Base-by-base conservation (phyloP, 1,139 yeast genomes). In the Yamadazyma kanchanaburiensis region DNA sequence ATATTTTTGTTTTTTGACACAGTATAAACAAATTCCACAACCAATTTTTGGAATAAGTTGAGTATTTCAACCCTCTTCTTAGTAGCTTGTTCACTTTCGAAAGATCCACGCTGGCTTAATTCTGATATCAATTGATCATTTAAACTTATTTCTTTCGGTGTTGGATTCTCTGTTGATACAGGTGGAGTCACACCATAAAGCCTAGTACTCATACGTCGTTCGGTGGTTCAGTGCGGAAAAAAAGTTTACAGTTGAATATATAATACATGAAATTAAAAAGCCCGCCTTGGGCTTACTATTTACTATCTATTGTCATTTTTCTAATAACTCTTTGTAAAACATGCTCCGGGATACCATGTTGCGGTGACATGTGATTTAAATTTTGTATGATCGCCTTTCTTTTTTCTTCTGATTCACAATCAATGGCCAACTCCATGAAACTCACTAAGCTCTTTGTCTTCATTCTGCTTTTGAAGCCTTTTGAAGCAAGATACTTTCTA, bases 181-280 rank as follows among this genome's bases (percentile, higher is more conserved):
- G 97, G 96, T 17, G 82, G 82, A 11, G 98, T 91, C 15, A 91
- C 94, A 37, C 97, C 97, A 47, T 73, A 84, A 23, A 59, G 36
- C 35, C 42, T 38, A 8, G 33, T 24, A 42, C 50, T 51, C 69
- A 62, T 49, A n/a, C n/a, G n/a, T n/a, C n/a, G n/a, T n/a, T n/a
- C n/a, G n/a, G n/a, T n/a, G n/a, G n/a, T n/a, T n/a, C n/a, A n/a
- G n/a, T n/a, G n/a, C n/a, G n/a, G n/a, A n/a, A n/a, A n/a, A n/a
- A n/a, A n/a, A n/a, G n/a, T n/a, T n/a, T n/a, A n/a, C n/a, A n/a
- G n/a, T n/a, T n/a, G n/a, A n/a, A n/a, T n/a, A n/a, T n/a, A n/a
- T n/a, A n/a, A n/a, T n/a, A n/a, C n/a, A n/a, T n/a, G n/a, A n/a
- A n/a, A n/a, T n/a, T n/a, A n/a, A n/a, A n/a, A n/a, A n/a, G n/a